Evolutionary conservation across 192 early-diverging fungal genomes (phyloP).

Genomic region (Coemansia sp.): DNA sequence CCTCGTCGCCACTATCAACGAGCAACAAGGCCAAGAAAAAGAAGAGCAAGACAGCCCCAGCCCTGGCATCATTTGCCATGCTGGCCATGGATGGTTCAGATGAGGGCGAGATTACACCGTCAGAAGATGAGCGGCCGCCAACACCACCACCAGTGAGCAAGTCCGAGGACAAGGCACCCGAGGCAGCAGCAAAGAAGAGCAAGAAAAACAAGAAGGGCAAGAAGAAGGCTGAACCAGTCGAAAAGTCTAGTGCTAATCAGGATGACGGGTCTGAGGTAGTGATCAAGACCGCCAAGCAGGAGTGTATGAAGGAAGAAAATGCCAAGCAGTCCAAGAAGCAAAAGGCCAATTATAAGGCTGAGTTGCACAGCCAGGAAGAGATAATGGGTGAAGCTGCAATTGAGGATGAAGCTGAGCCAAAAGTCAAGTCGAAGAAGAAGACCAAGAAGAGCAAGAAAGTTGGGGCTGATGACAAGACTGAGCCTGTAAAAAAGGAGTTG

Average conservation of each 20-base stretch:
- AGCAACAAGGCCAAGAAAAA: constrained; percentile 25
- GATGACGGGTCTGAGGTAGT: constrained; percentile 49
- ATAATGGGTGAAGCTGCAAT: constrained; percentile 18
- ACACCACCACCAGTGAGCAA: neutral
- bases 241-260: constrained; percentile 1
- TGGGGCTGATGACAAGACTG: constrained; percentile 32
- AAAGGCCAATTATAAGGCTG: constrained; percentile 43
- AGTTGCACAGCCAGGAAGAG: constrained; percentile 20
- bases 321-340: constrained; percentile 42
- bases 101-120: constrained; percentile 36
- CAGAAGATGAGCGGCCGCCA: constrained; percentile 10
- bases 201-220: constrained; percentile 39
- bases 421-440: constrained; percentile 37
- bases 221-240: constrained; percentile 4
- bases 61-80: constrained; percentile 14
- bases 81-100: constrained; percentile 33
- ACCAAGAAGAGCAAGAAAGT: constrained; percentile 58
- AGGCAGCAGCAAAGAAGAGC: constrained; percentile 17
- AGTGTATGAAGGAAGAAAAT: constrained; percentile 52
- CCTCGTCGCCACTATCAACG: neutral
- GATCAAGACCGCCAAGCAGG: constrained; percentile 53
- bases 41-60: constrained; percentile 10
- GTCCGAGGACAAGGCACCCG: constrained; percentile 2
- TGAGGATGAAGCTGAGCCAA: constrained; percentile 13
- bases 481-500: neutral